Base-by-base conservation (phyloP, 2,329 filamentous ascomycete genomes). In the Talaromyces sp. region DNA sequence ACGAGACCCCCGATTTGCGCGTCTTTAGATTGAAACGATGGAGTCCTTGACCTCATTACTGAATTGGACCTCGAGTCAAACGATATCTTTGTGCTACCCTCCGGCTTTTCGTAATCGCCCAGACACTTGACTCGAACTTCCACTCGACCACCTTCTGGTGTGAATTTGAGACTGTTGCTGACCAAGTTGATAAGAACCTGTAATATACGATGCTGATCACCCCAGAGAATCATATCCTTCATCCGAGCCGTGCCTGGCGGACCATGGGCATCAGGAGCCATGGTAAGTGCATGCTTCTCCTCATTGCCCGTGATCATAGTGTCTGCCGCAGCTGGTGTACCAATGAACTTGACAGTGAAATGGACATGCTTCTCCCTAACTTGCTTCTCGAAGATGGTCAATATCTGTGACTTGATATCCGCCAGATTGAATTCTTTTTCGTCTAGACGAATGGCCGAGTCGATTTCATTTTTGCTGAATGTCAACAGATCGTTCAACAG, bases 381-480 rank as follows among this genome's bases (percentile, higher is more conserved):
- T 73, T 96, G 91, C 67, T 93, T 93, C 66, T 92, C 89, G 67
- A 96, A 97, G 53, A 96, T 95, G 6, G 89, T 89, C 17, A 89
- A 73, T 11, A 96, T 81, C 70, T 97, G 92, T 0, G 89, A 87
- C 61, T 86, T 86, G 61, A 96, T 85, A 63, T 97, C 91, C n/a
- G 86, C 85, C 28, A 97, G 70, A 8, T 87, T 81, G 66, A 97
- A 97, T 65, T 96, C 91, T 61, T 84, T 89, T 69, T 95, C 88
- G 65, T 96, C 91, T 1, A 96, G 78, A 40, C 79, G 87, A 43
- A 96, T 77, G 61, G 92, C 86, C 65, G 95, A 89, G 2, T 91
- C 91, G 53, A 96, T 91, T 72, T 96, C 91, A 67, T 97, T 96
- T 74, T 96, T 96, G 69, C 89, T 94, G 74, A 97, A 97, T 36